Evolutionary conservation across 139 green algal species (phyloP).

Genomic region (Dunaliella sp.): DNA sequence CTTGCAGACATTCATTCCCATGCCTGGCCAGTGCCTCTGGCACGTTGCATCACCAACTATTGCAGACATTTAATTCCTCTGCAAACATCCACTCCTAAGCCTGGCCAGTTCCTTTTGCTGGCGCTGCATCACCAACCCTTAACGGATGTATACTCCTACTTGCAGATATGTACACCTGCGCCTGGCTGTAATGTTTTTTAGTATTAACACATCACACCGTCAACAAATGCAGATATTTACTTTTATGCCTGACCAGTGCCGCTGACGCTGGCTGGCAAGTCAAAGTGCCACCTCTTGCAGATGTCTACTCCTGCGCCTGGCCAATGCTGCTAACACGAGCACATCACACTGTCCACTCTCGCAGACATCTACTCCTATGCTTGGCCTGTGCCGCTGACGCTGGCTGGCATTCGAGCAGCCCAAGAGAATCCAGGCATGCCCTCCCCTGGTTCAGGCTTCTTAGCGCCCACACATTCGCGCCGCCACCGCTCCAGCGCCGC

Average conservation of each 20-base stretch:
- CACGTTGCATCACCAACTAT: no score
- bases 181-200: no score
- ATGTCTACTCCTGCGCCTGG: slow-evolving; percentile 22
- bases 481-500: background rate
- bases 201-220: no score
- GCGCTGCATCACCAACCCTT: no score
- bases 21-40: slow-evolving; percentile 30
- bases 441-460: background rate
- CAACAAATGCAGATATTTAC: slow-evolving; percentile 27
- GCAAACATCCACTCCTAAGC: no score
- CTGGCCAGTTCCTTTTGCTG: no score
- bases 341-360: background rate
- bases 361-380: slow-evolving; percentile 26
- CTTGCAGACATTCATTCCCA: slow-evolving; percentile 27
- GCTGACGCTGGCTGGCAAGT: slow-evolving; percentile 7
- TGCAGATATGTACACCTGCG: no score
- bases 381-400: slow-evolving; percentile 31
- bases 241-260: slow-evolving; percentile 26
- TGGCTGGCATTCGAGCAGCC: slow-evolving; percentile 13
- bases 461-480: background rate
- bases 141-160: no score
- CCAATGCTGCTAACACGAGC: slow-evolving; percentile 22
- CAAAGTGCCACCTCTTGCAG: background rate
- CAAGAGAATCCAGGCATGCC: slow-evolving; percentile 8
- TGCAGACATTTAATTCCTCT: no score